Base-by-base conservation (phyloP, 306 rosid genomes). In the Cucurbita moschata region DNA sequence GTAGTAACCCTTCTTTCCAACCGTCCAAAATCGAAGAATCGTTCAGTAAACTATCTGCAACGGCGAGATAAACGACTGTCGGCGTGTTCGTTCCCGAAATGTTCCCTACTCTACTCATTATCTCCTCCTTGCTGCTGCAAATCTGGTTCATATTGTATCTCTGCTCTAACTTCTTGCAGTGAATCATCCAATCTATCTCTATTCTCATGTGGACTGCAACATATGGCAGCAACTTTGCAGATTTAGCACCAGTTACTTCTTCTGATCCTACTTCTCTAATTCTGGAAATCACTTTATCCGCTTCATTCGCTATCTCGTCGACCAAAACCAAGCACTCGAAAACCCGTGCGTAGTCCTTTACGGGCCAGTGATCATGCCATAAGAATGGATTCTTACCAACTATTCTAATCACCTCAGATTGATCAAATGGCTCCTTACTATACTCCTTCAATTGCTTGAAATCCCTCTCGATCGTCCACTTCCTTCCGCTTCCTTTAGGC, bases 301-400 rank as follows among this genome's bases (percentile, higher is more conserved):
- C 98, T 79, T 93, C 97, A 16, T 72, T 79, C 67, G 81, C 77
- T 62, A 88, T 74, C 83, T 85, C 92, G 59, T 89, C 95, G 35
- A 84, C 86, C 87, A 89, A 78, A 78, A 84, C 83, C 77, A 94
- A 82, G 78, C 98, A 94, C 82, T 86, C 98, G 16, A 90, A 86
- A 71, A 90, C 87, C 77, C 78, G 83, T 3, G 95, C 97, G 54
- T 94, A 90, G 77, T 90, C 95, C 82, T 84, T 87, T 65, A 87
- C 89, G 21, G 96, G 87, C 98, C 98, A 94, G 82, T 90, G 98
- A 78, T 94, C 98, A 39, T 90, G 98, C 98, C 98, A 94, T 62
- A 94, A 70, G 82, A 94, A 94, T 0, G 98, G 98, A 74, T 94
- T 89, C 43, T 90, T 94, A 21, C 97, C 98, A 10, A 85, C 87